Conservation (phyloP, 768 basidiomycete genomes). For the Cystobasidium tubakii region DNA sequence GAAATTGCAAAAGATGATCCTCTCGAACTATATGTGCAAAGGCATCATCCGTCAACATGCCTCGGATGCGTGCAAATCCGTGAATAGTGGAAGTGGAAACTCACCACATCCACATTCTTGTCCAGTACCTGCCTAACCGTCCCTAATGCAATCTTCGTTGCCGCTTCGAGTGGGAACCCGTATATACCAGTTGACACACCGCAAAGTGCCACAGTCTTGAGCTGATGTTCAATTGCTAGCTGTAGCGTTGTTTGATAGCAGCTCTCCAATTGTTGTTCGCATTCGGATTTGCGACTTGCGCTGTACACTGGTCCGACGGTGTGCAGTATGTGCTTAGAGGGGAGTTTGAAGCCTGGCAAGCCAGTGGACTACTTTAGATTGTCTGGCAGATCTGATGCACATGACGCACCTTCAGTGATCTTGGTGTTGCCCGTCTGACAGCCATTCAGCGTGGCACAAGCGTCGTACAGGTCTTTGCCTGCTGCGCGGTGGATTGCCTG, state of each 20-base stretch:
- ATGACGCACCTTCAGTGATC: slow-evolving; percentile 43
- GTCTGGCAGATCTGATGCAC: too few relatives aligned
- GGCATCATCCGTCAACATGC: too few relatives aligned
- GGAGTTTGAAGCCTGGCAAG: slow-evolving; percentile 48
- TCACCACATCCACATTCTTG: not conserved
- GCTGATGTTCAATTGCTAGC: slow-evolving; percentile 42
- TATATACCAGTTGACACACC: slow-evolving; percentile 50
- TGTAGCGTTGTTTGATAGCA: slow-evolving; percentile 49
- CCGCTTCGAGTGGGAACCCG: slow-evolving; percentile 50
- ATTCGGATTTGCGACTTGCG: slow-evolving; percentile 35
- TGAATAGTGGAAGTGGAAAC: too few relatives aligned
- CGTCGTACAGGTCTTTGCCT: slow-evolving; percentile 47
- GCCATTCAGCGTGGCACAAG: slow-evolving; percentile 48
- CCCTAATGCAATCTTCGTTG: slow-evolving; percentile 48
- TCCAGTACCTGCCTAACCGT: slow-evolving; percentile 38
- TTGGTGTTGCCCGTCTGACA: slow-evolving; percentile 51
- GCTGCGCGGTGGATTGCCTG: slow-evolving; percentile 50
- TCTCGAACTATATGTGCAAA: slow-evolving; percentile 24
- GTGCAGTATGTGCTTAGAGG: slow-evolving; percentile 48
- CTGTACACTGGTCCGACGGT: slow-evolving; percentile 51
- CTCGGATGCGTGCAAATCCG: too few relatives aligned
- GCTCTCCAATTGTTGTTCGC: slow-evolving; percentile 42
- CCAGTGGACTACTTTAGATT: too few relatives aligned
- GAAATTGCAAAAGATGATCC: slow-evolving; percentile 35
- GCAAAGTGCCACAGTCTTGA: slow-evolving; percentile 48